These are phyloP conservation scores for Dryas alaskensis DNA, from an alignment of 306 rosid species.

Conservation along the genomic window DNA sequence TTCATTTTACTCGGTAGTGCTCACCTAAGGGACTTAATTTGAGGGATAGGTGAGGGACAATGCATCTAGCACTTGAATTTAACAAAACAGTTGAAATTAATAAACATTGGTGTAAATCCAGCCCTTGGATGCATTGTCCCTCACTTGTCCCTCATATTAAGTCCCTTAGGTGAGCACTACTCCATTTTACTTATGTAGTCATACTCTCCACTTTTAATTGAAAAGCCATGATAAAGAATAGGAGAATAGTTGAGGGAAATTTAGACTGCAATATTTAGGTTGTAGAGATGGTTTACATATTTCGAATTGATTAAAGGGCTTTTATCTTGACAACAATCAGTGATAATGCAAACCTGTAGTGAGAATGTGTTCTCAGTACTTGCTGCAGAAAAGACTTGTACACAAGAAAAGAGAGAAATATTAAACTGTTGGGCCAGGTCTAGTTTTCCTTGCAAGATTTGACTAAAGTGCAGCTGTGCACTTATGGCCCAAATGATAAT, in stretches of 20 bases:
- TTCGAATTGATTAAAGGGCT: too few relatives aligned
- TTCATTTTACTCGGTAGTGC: not conserved
- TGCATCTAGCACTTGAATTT: too few relatives aligned
- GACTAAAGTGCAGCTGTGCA: not conserved
- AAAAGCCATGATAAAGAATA: not conserved
- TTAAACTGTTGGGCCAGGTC: not conserved
- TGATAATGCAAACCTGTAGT: not conserved
- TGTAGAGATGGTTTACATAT: not conserved
- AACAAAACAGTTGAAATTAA: too few relatives aligned
- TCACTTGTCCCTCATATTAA: too few relatives aligned
- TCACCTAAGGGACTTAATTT: too few relatives aligned
- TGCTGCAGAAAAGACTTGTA: not conserved
- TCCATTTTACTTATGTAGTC: not conserved
- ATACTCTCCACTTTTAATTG: not conserved
- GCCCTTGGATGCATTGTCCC: too few relatives aligned
- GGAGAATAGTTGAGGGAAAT: not conserved
- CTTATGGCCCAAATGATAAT: not conserved
- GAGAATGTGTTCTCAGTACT: not conserved
- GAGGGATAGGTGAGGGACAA: too few relatives aligned
- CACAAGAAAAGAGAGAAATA: not conserved
- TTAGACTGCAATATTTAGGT: not conserved
- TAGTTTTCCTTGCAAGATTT: not conserved
- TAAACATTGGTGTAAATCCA: too few relatives aligned
- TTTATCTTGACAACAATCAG: not conserved
- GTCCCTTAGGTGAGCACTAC: too few relatives aligned